Evolutionary conservation across 768 basidiomycete species (phyloP).

Genomic region (Tulasnella sp.): DNA sequence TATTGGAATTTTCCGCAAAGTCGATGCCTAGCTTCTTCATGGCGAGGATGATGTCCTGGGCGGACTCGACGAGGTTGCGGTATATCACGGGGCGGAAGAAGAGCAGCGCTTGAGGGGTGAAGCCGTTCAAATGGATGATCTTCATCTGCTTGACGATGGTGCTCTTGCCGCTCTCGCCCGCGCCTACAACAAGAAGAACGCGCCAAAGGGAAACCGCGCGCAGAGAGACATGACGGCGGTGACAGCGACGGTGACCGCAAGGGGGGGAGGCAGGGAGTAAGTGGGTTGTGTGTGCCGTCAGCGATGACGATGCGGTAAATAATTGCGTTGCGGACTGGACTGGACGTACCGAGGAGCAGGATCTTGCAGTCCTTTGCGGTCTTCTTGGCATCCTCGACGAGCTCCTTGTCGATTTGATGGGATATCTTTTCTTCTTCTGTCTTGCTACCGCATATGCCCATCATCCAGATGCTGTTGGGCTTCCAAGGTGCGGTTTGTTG

Average conservation of each 20-base stretch:
- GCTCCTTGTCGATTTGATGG: slow-evolving; percentile 72
- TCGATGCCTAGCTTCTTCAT: slow-evolving; percentile 84
- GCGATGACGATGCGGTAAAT: slow-evolving; percentile 5
- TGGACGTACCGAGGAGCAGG: slow-evolving; percentile 75
- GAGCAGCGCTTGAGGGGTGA: slow-evolving; percentile 69
- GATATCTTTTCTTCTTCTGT: slow-evolving; percentile 43
- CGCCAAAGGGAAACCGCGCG: neutral
- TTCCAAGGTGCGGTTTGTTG: no score
- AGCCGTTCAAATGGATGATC: slow-evolving; percentile 93
- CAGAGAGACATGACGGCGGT: no score
- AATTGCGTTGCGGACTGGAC: neutral
- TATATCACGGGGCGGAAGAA: slow-evolving; percentile 75
- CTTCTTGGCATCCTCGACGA: slow-evolving; percentile 80
- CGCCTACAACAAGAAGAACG: slow-evolving; percentile 49
- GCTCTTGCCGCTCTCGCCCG: slow-evolving; percentile 90
- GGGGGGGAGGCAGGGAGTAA: slow-evolving; percentile 2
- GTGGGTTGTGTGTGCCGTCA: no score
- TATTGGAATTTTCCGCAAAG: slow-evolving; percentile 61
- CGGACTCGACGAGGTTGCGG: slow-evolving; percentile 83
- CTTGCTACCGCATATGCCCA: slow-evolving; percentile 8
- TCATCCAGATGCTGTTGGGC: neutral
- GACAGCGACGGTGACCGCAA: no score
- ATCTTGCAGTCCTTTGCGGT: slow-evolving; percentile 91
- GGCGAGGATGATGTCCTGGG: slow-evolving; percentile 76
- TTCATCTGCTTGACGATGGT: slow-evolving; percentile 99